Evolutionary conservation across 1,284 basidiomycete genomes (phyloP), one percentile per base, ranked within the genome.

Genomic region (Phylloboletellus chloephorus): DNA sequence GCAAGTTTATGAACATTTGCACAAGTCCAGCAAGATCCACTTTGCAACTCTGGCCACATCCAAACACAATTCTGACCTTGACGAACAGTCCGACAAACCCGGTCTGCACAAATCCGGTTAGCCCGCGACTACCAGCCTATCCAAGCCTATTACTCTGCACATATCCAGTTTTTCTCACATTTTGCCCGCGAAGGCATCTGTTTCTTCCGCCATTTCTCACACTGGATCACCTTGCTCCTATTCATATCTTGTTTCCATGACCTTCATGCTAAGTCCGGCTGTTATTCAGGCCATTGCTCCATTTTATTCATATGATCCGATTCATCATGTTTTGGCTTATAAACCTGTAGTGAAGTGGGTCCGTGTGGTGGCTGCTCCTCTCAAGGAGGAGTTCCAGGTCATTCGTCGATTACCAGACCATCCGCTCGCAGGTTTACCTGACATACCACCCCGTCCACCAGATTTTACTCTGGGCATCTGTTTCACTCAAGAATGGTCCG

Each of bases 301-400:
- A 2, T 5, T 22, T 12, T 39, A 29, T 11, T 24, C 7, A 15
- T 37, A 4, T 12, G 33, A 36, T 17, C 33, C 32, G 1, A 2
- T 31, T 3, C 8, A 6, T 0, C 33, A 19, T 5, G 24, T 24
- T 0, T 24, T 43, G 0, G 13, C 19, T 1, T 43, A 37, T 9
- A 43, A 43, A 8, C 37, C 37, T 5, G 35, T 43, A 3, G 19
- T 35, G 1, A 28, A 37, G 7, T 19, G 11, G 2, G 34, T 48
- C 16, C 42, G 41, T 5, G 34, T 23, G 5, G 53, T 59, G 2
- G n/a, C 51, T 0, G 51, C 46, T 0, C 51, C 47, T 5, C 48
- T 54, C 39, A 53, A 54, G 1, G 43, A 46, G 23, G 28, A 52
- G 26, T 44, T 47, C 2, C 31, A 7, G n/a, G 50, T 53, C 9